Conservation (phyloP, 352 stramenopile genomes). For the Phytophthora kernoviae region DNA sequence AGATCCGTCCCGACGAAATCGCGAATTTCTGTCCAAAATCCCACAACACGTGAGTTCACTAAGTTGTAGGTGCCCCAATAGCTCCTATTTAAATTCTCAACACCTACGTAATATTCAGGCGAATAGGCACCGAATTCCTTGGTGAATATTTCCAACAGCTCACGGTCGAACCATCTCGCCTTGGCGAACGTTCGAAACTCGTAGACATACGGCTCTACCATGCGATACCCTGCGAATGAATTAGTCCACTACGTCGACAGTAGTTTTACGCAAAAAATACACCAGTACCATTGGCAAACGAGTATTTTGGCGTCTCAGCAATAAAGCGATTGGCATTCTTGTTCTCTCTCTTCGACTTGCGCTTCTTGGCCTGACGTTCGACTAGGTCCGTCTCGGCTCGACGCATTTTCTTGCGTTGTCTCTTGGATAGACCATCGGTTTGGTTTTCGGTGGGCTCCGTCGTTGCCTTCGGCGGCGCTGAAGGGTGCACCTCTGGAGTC, state of each 20-base stretch:
- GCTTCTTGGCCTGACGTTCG: slow-evolving; percentile 51
- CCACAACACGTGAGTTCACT: slow-evolving; percentile 5
- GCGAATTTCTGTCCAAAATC: slow-evolving; percentile 74
- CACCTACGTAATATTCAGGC: slow-evolving; percentile 84
- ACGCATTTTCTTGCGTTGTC: slow-evolving; percentile 53
- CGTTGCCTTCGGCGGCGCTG: neutral
- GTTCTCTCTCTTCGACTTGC: slow-evolving; percentile 51
- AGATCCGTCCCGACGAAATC: slow-evolving; percentile 94
- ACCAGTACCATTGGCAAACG: slow-evolving; percentile 55
- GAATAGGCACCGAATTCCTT: slow-evolving; percentile 86
- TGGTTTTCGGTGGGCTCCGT: slow-evolving; percentile 7
- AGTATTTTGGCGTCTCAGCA: slow-evolving; percentile 58
- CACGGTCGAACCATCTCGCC: slow-evolving; percentile 91
- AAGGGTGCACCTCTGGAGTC: neutral
- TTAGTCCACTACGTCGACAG: slow-evolving; percentile 6
- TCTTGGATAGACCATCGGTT: slow-evolving; percentile 36
- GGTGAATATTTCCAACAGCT: slow-evolving; percentile 92
- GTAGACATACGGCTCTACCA: slow-evolving; percentile 95
- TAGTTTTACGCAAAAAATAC: slow-evolving; percentile 14
- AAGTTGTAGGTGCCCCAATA: too few relatives aligned
- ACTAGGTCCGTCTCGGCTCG: slow-evolving; percentile 30
- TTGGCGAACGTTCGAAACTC: slow-evolving; percentile 97
- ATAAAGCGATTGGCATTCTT: slow-evolving; percentile 47
- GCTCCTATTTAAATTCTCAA: neutral
- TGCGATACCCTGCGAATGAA: slow-evolving; percentile 62